Evolutionary conservation across 2,329 filamentous ascomycete species (phyloP), one percentile per base, ranked within the genome.

Genomic region (Leptosphaerulina australis): DNA sequence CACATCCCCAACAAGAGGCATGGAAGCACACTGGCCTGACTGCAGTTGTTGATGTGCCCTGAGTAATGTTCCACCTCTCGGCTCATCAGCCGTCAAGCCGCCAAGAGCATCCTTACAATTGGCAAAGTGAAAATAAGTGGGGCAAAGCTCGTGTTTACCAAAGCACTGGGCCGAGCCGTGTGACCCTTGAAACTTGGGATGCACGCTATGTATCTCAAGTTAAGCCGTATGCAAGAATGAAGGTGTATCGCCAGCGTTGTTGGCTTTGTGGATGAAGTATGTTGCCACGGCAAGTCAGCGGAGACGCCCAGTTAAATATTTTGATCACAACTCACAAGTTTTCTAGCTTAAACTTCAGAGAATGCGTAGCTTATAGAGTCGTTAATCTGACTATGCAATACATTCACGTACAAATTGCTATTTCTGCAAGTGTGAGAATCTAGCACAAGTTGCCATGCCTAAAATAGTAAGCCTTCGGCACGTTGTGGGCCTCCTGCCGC

Each of bases 131-230:
- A 28, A 38, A 39, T n/a, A 26, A 14, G 28, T 28, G 44, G 41
- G 18, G 24, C 12, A 22, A 3, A 31, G 4, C 29, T 21, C 17
- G n/a, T 26, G 17, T 17, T 21, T 18, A 22, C 28, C 22, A 36
- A 35, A 12, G 15, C 15, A 11, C 15, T 38, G 44, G 28, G 15
- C 35, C 44, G 44, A 34, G 35, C 44, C 44, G 35, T 22, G 24
- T 29, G 21, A 28, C 28, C 25, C 44, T 39, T 2, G 4, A 24
- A 22, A 9, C 21, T 28, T 44, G 33, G 15, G 18, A 5, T 18
- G 17, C 9, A 6, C 18, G 11, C 30, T 25, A 44, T 14, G 21
- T 2, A 15, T 10, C 25, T 30, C n/a, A 12, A 20, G 17, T 29
- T 18, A 17, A n/a, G 4, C 5, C 30, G 21, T 30, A 25, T 3